Percentiles rank a stretch among this genome's conserved stretches.
These are phyloP conservation scores for Nicotiana undulata DNA, from an alignment of 257 asterid species.

Conservation along the genomic window DNA sequence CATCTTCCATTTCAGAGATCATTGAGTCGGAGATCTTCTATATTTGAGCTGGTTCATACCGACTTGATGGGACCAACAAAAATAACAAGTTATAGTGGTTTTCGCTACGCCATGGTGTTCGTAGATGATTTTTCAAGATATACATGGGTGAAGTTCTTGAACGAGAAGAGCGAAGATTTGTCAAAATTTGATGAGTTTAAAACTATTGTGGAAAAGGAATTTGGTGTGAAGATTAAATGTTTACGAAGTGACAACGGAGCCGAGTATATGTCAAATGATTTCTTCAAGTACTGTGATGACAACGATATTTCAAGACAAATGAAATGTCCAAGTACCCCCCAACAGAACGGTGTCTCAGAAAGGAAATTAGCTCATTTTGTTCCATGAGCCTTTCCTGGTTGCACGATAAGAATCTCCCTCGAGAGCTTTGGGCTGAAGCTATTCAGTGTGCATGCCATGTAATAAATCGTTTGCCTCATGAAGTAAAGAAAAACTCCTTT, in stretches of 20 bases:
- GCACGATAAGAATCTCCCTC: slow-evolving; percentile 12
- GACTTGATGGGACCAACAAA: slow-evolving; percentile 19
- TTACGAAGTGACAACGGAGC: slow-evolving; percentile 11
- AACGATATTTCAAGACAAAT: neutral
- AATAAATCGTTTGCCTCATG: slow-evolving; percentile 9
- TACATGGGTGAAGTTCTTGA: slow-evolving; percentile 10
- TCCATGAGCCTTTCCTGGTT: neutral
- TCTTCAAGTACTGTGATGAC: neutral
- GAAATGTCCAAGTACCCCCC: neutral
- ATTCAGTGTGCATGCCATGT: slow-evolving; percentile 13
- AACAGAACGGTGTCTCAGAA: neutral
- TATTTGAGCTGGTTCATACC: neutral
- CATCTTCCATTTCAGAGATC: neutral
- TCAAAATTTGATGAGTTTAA: slow-evolving; percentile 2
- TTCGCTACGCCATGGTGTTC: slow-evolving; percentile 13
- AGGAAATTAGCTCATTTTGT: neutral
- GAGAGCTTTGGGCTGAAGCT: slow-evolving; percentile 12
- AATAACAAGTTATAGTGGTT: slow-evolving; percentile 2
- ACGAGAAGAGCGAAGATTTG: slow-evolving; percentile 12
- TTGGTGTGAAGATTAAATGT: slow-evolving; percentile 7
- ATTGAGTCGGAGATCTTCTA: neutral
- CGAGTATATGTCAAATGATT: neutral
- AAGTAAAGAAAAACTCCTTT: slow-evolving; percentile 6
- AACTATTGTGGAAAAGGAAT: neutral
- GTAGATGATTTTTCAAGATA: slow-evolving; percentile 11